phyloP scores from a whole-genome alignment of 2,329 filamentous ascomycete genomes.

The Epichloe sp. region DNA sequence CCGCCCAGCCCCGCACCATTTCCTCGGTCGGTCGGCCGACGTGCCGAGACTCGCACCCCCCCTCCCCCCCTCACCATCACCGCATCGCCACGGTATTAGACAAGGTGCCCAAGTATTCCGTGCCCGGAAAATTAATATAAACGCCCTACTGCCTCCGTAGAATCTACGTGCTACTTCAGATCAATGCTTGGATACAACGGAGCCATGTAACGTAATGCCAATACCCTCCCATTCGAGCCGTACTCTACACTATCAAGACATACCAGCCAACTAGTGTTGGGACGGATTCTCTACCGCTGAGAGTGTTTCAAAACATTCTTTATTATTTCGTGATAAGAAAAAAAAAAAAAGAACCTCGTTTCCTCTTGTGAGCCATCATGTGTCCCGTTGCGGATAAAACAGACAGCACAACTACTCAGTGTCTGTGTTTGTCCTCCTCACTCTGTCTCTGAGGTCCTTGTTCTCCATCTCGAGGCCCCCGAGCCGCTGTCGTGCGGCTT shows the following conservation, averaged over 20 bases:
- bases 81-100: conserved; percentile 12
- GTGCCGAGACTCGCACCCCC: conserved; percentile 40
- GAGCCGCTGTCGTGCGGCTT: conserved; percentile 66
- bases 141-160: no score
- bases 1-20: no score
- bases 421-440: conserved; percentile 28
- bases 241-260: background rate
- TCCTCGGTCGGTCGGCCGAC: conserved; percentile 20
- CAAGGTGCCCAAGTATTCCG: no score
- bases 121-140: no score
- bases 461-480: conserved; percentile 66
- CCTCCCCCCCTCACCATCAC: conserved; percentile 43
- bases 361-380: background rate
- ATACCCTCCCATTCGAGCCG: background rate
- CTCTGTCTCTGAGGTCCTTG: conserved; percentile 50
- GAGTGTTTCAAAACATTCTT: background rate
- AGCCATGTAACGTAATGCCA: no score
- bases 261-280: background rate
- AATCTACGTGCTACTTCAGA: no score
- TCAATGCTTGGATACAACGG: no score
- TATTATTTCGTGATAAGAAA: no score
- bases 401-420: conserved; percentile 5
- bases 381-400: background rate
- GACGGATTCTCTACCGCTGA: background rate
- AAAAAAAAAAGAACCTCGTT: background rate